These are phyloP conservation scores for Penicillium riverlandense DNA, from an alignment of 495 filamentous ascomycete species.

Conservation along the genomic window DNA sequence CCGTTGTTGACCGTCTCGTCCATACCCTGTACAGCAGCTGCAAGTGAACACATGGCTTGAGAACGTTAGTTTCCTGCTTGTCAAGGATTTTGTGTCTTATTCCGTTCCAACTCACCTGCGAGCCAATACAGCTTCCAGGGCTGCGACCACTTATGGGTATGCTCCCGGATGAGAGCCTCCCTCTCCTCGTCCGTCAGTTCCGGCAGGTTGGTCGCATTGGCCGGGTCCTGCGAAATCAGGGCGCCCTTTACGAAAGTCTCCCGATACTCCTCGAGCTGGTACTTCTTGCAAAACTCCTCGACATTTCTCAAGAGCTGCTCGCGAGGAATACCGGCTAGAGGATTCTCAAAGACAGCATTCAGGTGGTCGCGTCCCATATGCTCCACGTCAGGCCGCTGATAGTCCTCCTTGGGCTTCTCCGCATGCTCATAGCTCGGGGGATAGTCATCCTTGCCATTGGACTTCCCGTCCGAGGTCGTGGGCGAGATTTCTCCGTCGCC, in stretches of 20 bases:
- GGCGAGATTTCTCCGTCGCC: too few species aligned
- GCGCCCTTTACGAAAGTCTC: slow-evolving; percentile 46
- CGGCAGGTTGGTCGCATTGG: slow-evolving; percentile 25
- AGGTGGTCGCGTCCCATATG: slow-evolving; percentile 10
- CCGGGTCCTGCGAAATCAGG: slow-evolving; percentile 44
- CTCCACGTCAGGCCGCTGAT: slow-evolving; percentile 12
- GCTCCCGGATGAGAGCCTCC: slow-evolving; percentile 35
- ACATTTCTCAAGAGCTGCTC: slow-evolving; percentile 43
- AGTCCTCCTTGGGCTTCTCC: slow-evolving; percentile 2
- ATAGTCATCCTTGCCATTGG: slow-evolving; percentile 3
- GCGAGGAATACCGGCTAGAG: slow-evolving; percentile 40
- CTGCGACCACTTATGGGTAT: slow-evolving; percentile 49
- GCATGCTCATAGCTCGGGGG: slow-evolving; percentile 3
- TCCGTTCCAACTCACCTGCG: slow-evolving; percentile 28
- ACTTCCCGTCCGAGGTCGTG: not conserved
- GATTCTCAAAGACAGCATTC: slow-evolving; percentile 40
- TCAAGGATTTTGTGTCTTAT: too few species aligned
- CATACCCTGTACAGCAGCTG: slow-evolving; percentile 55
- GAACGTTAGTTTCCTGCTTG: not conserved
- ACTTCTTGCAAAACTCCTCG: slow-evolving; percentile 38
- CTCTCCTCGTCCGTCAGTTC: slow-evolving; percentile 42
- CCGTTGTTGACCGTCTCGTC: slow-evolving; percentile 78
- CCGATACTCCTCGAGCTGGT: slow-evolving; percentile 35
- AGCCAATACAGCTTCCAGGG: slow-evolving; percentile 51
- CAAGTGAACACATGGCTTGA: slow-evolving; percentile 36